Conservation (phyloP, 2,329 filamentous ascomycete genomes). For the Neonectria faginata region DNA sequence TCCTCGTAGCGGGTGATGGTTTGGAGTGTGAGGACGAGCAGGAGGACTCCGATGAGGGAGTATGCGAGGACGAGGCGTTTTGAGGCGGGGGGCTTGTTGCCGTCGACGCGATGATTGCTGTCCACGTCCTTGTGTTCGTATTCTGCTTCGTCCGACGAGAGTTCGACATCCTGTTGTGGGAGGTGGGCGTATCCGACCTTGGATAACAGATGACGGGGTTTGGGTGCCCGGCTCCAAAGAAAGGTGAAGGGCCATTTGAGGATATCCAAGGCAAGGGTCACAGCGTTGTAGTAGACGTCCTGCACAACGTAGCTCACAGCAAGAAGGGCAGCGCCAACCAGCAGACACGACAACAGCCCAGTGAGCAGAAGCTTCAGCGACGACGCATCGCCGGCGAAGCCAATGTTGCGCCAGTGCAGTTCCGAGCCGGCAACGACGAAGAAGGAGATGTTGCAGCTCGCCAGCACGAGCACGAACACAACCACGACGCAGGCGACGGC, state of each 20-base stretch:
- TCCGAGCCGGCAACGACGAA: slow-evolving; percentile 50
- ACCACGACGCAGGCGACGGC: slow-evolving; percentile 8
- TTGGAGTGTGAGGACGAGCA: slow-evolving; percentile 40
- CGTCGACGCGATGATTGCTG: neutral
- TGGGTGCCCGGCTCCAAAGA: slow-evolving; percentile 7
- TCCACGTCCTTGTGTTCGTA: neutral
- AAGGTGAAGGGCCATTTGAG: slow-evolving; percentile 40
- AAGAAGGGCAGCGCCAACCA: slow-evolving; percentile 35
- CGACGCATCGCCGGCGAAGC: slow-evolving; percentile 47
- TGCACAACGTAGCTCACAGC: slow-evolving; percentile 44
- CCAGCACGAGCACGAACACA: slow-evolving; percentile 1
- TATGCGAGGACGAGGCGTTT: slow-evolving; percentile 15
- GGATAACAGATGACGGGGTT: neutral
- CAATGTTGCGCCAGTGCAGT: slow-evolving; percentile 52
- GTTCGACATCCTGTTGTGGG: slow-evolving; percentile 43
- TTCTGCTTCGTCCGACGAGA: slow-evolving; percentile 7
- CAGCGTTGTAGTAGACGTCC: slow-evolving; percentile 34
- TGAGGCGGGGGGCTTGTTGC: neutral
- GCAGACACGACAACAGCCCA: slow-evolving; percentile 44
- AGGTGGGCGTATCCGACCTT: slow-evolving; percentile 37
- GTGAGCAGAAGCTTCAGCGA: slow-evolving; percentile 48
- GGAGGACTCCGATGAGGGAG: slow-evolving; percentile 20
- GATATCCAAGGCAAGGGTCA: slow-evolving; percentile 42
- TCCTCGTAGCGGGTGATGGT: slow-evolving; percentile 45
- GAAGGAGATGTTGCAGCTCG: slow-evolving; percentile 44